Percentiles rank a stretch among this genome's conserved stretches.
These are phyloP conservation scores for Dimocarpus longan DNA, from an alignment of 345 rosid genomes.

Conservation along the genomic window DNA sequence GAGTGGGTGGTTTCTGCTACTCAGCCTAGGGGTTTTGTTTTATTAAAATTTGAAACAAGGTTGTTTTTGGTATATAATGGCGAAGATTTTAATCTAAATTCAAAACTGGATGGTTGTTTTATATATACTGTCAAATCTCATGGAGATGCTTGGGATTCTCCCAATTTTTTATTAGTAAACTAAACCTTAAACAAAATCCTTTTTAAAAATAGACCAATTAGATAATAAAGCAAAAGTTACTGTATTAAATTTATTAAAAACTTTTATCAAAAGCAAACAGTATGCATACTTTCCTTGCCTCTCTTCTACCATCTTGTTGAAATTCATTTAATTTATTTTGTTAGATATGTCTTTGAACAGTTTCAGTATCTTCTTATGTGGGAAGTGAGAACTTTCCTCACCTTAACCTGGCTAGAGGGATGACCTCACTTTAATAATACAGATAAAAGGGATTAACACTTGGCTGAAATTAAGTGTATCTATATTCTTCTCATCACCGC, in stretches of 20 bases:
- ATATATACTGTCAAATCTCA: neutral
- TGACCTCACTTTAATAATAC: neutral
- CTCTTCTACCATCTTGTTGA: neutral
- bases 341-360: neutral
- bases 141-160: neutral
- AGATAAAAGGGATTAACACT: too few relatives aligned
- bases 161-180: neutral
- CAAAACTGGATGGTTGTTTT: neutral
- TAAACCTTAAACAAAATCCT: neutral
- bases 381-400: neutral
- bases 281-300: neutral
- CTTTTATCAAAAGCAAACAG: neutral
- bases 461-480: neutral
- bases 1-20: neutral
- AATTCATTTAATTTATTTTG: too few relatives aligned
- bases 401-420: neutral
- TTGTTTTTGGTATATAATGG: neutral
- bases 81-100: neutral
- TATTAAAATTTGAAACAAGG: neutral
- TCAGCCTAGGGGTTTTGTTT: neutral
- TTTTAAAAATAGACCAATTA: neutral
- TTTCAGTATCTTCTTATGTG: neutral
- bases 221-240: neutral
- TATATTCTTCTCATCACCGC: neutral
- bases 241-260: too few relatives aligned